These are phyloP conservation scores for Penicillium antarcticum DNA, from an alignment of 495 filamentous ascomycete species.

Conservation along the genomic window DNA sequence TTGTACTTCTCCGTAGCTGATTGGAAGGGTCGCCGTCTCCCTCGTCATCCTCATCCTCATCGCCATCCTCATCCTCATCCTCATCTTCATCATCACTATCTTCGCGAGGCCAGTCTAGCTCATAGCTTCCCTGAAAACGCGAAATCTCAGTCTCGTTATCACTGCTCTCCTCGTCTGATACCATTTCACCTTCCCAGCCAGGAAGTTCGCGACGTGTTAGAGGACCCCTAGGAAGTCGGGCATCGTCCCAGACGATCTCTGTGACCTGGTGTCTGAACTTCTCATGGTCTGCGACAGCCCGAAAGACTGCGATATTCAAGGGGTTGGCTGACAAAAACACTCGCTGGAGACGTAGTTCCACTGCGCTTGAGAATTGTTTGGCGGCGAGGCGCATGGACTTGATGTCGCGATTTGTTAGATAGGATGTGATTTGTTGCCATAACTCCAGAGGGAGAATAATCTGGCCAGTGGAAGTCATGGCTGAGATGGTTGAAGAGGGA, in stretches of 20 bases:
- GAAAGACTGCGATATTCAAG: conserved; percentile 11
- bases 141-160: conserved; percentile 4
- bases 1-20: conserved; percentile 5
- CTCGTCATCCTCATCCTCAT: conserved; percentile 1
- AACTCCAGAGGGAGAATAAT: neutral
- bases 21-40: neutral
- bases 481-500: too few relatives aligned
- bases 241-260: conserved; percentile 31
- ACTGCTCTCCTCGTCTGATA: neutral
- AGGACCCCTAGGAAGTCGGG: conserved; percentile 8
- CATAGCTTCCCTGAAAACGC: neutral
- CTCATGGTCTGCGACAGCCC: conserved; percentile 6
- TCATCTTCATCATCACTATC: neutral
- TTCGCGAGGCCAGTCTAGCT: neutral
- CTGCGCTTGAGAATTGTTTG: conserved; percentile 1
- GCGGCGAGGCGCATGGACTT: conserved; percentile 7
- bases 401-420: conserved; percentile 7
- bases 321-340: conserved; percentile 13
- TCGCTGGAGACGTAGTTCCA: neutral
- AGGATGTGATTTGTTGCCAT: neutral
- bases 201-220: neutral
- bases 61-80: too few relatives aligned
- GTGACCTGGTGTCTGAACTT: conserved; percentile 8
- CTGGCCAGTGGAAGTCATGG: neutral
- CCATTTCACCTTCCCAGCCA: neutral